Evolutionary conservation across 768 basidiomycete species (phyloP), one percentile per base, ranked within the genome.

Genomic region (Phaffia australis): DNA sequence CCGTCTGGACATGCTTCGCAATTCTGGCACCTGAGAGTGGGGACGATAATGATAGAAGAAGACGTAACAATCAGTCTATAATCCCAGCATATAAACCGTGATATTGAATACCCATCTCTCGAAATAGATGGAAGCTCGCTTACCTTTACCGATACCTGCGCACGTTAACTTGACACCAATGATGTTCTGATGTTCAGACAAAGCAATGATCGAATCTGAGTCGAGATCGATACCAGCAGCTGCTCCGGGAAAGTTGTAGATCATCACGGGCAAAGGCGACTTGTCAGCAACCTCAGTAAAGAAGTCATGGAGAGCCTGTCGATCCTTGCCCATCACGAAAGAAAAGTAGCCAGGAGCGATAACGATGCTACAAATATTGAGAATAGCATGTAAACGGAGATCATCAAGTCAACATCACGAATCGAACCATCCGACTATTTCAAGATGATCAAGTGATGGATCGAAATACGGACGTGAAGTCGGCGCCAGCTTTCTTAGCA

Each of bases 81-180:
- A 11, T 42, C 35, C 35, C 35, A 42, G 11, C 35, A 11, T 11
- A 42, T 42, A 42, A 5, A 11, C 11, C 35, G 11, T 42, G 35
- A 5, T 42, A 4, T 42, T 42, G 11, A 42, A 42, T 11, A 5
- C 35, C 35, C 35, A 42, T 42, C 35, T 42, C 35, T 42, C 4
- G 55, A 6, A 32, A 56, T 16, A 16, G 14, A 14, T 15, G 55
- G 5, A 32, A 56, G 55, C 55, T 60, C 59, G 5, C 27, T 35
- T 18, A 25, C 30, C 16, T 52, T 69, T 92, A 25, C 88, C 88
- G 65, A 92, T 83, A 71, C 84, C 86, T 5, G 86, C 88, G 74
- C 88, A 90, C 42, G 89, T 90, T 27, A 92, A 80, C 77, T 79
- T 91, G 60, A 82, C 84, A 66, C 89, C 89, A 67, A 90, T 86